phyloP scores from a whole-genome alignment of 169 alveolate genomes.

The Theileria sp. region DNA sequence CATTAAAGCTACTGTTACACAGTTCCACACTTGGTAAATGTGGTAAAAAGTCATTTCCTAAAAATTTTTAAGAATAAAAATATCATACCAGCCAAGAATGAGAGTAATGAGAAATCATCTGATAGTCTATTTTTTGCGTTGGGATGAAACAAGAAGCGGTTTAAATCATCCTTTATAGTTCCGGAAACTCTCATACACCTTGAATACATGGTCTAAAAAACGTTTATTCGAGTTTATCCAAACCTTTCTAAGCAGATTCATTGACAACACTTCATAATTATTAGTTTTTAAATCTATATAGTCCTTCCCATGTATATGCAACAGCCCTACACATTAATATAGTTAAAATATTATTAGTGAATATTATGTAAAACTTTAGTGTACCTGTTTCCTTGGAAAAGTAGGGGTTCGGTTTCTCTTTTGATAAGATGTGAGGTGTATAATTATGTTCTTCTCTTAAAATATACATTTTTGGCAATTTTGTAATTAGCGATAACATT shows the following conservation, averaged over 20 bases:
- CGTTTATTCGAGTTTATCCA: background rate
- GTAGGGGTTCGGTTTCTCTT: slow-evolving; percentile 51
- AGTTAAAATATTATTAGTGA: background rate
- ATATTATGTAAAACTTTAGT: too few species aligned
- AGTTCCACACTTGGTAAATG: slow-evolving; percentile 59
- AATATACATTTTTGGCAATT: slow-evolving; percentile 43
- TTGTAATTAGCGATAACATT: slow-evolving; percentile 51
- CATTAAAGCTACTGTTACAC: slow-evolving; percentile 48
- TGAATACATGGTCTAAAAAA: slow-evolving; percentile 22
- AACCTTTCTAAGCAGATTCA: slow-evolving; percentile 36
- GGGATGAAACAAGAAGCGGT: slow-evolving; percentile 9
- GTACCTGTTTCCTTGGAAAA: slow-evolving; percentile 51
- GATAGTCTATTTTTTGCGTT: slow-evolving; percentile 45
- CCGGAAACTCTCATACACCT: slow-evolving; percentile 16
- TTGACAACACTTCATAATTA: slow-evolving; percentile 54
- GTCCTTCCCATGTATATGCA: slow-evolving; percentile 62
- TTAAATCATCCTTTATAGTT: background rate
- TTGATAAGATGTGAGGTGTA: slow-evolving; percentile 59
- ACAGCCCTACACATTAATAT: slow-evolving; percentile 22
- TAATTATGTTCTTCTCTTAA: slow-evolving; percentile 53
- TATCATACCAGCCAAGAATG: slow-evolving; percentile 58
- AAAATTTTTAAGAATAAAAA: background rate
- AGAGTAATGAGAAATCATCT: slow-evolving; percentile 54
- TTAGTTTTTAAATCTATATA: slow-evolving; percentile 37
- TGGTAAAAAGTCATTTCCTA: slow-evolving; percentile 67